A percentile compares a stretch with the other conserved stretches of the same genome.
phyloP scores from a whole-genome alignment of 1,284 basidiomycete species.

The Cryptococcus sp. region DNA sequence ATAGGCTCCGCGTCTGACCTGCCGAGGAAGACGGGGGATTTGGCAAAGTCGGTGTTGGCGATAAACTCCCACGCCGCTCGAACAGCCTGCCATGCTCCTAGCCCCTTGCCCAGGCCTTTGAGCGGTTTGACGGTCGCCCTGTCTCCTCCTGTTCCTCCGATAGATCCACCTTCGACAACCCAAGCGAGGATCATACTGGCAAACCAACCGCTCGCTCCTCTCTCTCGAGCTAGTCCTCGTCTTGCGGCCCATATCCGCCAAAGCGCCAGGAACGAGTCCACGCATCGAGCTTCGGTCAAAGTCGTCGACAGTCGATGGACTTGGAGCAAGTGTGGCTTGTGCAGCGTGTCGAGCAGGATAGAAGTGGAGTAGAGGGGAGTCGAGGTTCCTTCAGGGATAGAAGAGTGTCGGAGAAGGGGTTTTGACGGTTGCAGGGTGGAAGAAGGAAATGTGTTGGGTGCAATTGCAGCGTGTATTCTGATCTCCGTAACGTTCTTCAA shows the following conservation, averaged over 20 bases:
- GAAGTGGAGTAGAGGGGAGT: conserved; percentile 77
- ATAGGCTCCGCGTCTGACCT: conserved; percentile 21
- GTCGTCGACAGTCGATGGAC: conserved; percentile 61
- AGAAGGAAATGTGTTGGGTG: conserved; percentile 57
- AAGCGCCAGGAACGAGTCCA: conserved; percentile 64
- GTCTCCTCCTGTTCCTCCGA: conserved; percentile 27
- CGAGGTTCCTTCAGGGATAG: conserved; percentile 37
- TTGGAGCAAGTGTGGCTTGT: conserved; percentile 63
- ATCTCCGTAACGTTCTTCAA: conserved; percentile 65
- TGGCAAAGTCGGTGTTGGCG: conserved; percentile 65
- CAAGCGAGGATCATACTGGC: conserved; percentile 67
- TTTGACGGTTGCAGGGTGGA: conserved; percentile 68
- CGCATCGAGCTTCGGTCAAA: conserved; percentile 56
- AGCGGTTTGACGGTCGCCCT: conserved; percentile 34
- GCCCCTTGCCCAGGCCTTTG: conserved; percentile 49
- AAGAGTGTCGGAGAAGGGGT: conserved; percentile 55
- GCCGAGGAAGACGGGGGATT: conserved; percentile 60
- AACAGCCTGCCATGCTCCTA: conserved; percentile 47
- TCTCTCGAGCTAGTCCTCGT: conserved; percentile 58
- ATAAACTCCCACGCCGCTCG: conserved; percentile 44
- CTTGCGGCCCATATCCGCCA: conserved; percentile 88
- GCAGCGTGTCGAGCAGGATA: conserved; percentile 62
- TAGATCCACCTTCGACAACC: conserved; percentile 65
- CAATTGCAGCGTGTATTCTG: conserved; percentile 65
- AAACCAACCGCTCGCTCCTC: conserved; percentile 62